Percentiles rank a stretch among this genome's conserved stretches.
Evolutionary conservation across 1,139 yeast species (phyloP).

Genomic region (Zygosaccharomyces pseudobailii): DNA sequence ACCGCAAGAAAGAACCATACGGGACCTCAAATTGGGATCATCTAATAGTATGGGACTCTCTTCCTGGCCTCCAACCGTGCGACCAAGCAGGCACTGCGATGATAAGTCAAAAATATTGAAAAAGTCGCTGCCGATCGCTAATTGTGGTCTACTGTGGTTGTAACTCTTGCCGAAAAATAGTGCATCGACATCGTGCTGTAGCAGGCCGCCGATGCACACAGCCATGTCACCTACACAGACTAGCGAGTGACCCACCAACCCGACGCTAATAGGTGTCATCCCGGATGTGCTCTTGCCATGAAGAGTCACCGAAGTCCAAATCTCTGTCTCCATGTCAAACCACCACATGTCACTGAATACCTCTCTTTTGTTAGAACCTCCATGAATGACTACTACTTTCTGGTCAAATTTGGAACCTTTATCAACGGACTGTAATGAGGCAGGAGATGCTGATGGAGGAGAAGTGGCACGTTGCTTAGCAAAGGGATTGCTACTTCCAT

Average conservation of each 20-base stretch:
- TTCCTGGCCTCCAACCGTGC: constrained; percentile 4
- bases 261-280: constrained; percentile 16
- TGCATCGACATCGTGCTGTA: constrained; percentile 21
- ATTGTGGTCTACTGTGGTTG: constrained; percentile 3
- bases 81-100: constrained; percentile 21
- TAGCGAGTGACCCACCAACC: constrained; percentile 30
- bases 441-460: constrained; percentile 3
- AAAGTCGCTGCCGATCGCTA: constrained; percentile 14
- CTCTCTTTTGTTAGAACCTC: constrained; percentile 41
- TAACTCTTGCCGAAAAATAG: constrained; percentile 10
- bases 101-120: constrained; percentile 23
- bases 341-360: constrained; percentile 47
- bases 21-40: background rate
- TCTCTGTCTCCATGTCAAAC: constrained; percentile 40
- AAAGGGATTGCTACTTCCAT: background rate
- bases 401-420: constrained; percentile 7
- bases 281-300: constrained; percentile 19
- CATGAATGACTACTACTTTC: constrained; percentile 37
- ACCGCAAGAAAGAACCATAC: constrained; percentile 15
- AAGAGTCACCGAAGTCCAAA: constrained; percentile 36
- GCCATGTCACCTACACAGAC: constrained; percentile 23
- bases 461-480: constrained; percentile 4
- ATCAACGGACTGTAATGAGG: background rate
- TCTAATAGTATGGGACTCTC: constrained; percentile 2
- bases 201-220: constrained; percentile 29